phyloP scores from a whole-genome alignment of 495 filamentous ascomycete species.

The Penicillium mononematosum region DNA sequence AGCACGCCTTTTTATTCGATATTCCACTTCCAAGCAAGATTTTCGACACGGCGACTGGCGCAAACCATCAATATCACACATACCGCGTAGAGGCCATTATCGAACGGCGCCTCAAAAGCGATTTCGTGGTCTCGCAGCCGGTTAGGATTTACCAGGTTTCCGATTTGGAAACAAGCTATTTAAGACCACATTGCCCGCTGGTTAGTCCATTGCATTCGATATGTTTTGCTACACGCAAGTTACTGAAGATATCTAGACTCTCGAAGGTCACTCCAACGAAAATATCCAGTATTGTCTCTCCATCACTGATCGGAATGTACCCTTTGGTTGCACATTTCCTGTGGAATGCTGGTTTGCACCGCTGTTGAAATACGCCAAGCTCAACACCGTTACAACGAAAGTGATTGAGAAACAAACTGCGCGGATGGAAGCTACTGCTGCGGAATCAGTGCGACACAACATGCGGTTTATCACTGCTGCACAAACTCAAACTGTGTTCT shows the following conservation, averaged over 20 bases:
- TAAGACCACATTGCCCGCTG: slow-evolving; percentile 2
- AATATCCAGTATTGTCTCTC: slow-evolving; percentile 24
- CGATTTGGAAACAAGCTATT: slow-evolving; percentile 8
- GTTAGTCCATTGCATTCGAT: slow-evolving; percentile 2
- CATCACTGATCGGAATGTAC: slow-evolving; percentile 16
- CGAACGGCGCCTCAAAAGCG: slow-evolving; percentile 14
- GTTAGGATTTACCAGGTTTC: slow-evolving; percentile 16
- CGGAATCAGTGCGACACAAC: slow-evolving; percentile 17
- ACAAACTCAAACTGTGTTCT: slow-evolving; percentile 15
- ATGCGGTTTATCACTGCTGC: slow-evolving; percentile 14
- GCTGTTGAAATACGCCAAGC: slow-evolving; percentile 11
- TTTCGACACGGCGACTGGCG: slow-evolving; percentile 20
- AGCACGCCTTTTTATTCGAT: slow-evolving; percentile 29
- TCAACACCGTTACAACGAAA: slow-evolving; percentile 7
- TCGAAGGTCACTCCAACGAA: slow-evolving; percentile 9
- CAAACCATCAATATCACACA: slow-evolving; percentile 22
- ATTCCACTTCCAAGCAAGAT: slow-evolving; percentile 18
- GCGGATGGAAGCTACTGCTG: slow-evolving; percentile 22
- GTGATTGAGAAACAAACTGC: slow-evolving; percentile 21
- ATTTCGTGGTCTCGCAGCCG: slow-evolving; percentile 19
- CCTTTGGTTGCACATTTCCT: slow-evolving; percentile 19
- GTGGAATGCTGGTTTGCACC: slow-evolving; percentile 22
- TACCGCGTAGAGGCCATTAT: slow-evolving; percentile 25
- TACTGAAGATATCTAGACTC: neutral
- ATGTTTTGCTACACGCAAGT: neutral